phyloP scores from a whole-genome alignment of 352 stramenopile genomes.

The Plasmopara halstedii region DNA sequence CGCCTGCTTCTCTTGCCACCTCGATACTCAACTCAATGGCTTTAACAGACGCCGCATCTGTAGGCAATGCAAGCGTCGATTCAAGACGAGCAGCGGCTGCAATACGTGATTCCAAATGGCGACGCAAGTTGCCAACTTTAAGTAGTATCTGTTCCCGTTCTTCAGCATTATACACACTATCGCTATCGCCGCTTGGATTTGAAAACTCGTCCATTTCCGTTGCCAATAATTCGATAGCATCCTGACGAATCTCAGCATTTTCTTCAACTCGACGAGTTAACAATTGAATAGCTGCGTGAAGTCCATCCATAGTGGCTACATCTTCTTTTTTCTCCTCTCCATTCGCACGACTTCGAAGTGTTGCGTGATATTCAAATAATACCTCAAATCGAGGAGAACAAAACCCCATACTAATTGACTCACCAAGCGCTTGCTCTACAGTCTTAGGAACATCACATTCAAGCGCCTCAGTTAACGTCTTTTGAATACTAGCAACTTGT shows the following conservation, averaged over 20 bases:
- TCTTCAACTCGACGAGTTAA: slow-evolving; percentile 37
- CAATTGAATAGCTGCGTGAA: slow-evolving; percentile 51
- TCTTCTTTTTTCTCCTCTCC: slow-evolving; percentile 5
- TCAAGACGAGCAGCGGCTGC: slow-evolving; percentile 39
- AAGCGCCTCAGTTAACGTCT: slow-evolving; percentile 31
- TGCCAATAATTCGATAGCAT: slow-evolving; percentile 43
- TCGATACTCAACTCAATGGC: slow-evolving; percentile 53
- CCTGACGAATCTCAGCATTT: slow-evolving; percentile 53
- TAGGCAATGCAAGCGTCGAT: slow-evolving; percentile 30
- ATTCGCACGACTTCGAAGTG: slow-evolving; percentile 18
- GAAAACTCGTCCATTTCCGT: slow-evolving; percentile 48
- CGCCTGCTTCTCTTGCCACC: slow-evolving; percentile 42
- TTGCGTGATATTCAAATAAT: slow-evolving; percentile 40
- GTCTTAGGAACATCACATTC: slow-evolving; percentile 20
- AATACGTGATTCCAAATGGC: slow-evolving; percentile 40
- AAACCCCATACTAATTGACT: slow-evolving; percentile 53
- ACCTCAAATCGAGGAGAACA: slow-evolving; percentile 34
- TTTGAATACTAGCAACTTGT: slow-evolving; percentile 36
- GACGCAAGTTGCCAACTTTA: slow-evolving; percentile 36
- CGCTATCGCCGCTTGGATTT: slow-evolving; percentile 17
- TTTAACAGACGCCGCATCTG: slow-evolving; percentile 36
- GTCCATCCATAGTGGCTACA: slow-evolving; percentile 24
- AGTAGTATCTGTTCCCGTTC: slow-evolving; percentile 34
- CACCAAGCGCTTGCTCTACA: slow-evolving; percentile 43
- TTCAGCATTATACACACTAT: slow-evolving; percentile 20